phyloP scores from a whole-genome alignment of 2,329 filamentous ascomycete genomes.

The Sodiomyces alkalinus region DNA sequence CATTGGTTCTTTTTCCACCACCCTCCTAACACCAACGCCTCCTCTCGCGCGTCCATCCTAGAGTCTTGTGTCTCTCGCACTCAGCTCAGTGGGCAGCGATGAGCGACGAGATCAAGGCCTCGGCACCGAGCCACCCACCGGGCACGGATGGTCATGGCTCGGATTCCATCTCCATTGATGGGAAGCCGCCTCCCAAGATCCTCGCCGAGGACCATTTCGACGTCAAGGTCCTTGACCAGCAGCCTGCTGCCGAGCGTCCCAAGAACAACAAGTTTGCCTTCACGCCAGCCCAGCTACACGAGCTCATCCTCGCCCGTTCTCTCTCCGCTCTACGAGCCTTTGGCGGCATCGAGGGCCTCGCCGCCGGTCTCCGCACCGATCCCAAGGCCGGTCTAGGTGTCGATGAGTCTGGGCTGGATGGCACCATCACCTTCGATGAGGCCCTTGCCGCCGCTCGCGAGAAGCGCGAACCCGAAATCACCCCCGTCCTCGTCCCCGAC shows the following conservation, averaged over 20 bases:
- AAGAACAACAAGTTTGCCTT: slow-evolving; percentile 36
- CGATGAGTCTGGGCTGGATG: slow-evolving; percentile 31
- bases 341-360: slow-evolving; percentile 37
- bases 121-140: slow-evolving; percentile 1
- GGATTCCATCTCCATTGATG: no score
- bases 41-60: neutral
- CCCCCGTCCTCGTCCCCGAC: slow-evolving; percentile 7
- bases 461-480: slow-evolving; percentile 13
- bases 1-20: no score
- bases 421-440: slow-evolving; percentile 30
- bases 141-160: no score
- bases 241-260: slow-evolving; percentile 4
- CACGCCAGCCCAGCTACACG: slow-evolving; percentile 35
- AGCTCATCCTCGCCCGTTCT: slow-evolving; percentile 34
- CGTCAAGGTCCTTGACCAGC: slow-evolving; percentile 2
- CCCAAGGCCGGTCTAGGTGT: slow-evolving; percentile 29
- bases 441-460: slow-evolving; percentile 24
- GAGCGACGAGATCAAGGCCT: slow-evolving; percentile 2
- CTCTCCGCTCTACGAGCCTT: slow-evolving; percentile 32
- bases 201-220: neutral
- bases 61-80: neutral
- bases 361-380: slow-evolving; percentile 33
- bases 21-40: no score
- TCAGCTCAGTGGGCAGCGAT: neutral
- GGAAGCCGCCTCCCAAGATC: no score